Base-by-base conservation (phyloP, 345 rosid species). In the Draba incana region DNA sequence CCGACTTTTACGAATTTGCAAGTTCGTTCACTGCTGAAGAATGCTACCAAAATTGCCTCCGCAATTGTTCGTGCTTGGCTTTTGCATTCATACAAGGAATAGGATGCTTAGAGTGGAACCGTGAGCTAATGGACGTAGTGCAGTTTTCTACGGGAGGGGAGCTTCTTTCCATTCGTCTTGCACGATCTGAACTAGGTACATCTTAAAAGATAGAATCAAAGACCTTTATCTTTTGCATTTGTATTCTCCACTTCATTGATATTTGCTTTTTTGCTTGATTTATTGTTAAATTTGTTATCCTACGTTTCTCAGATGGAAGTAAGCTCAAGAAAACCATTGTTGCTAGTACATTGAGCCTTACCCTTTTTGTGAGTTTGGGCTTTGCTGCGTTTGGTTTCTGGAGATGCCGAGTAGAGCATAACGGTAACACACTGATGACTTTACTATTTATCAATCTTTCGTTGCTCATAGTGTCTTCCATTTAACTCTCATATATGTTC, bases 1-100 rank as follows among this genome's bases (percentile, higher is more conserved):
- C 72, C 27, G 72, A 68, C 53, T 68, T 45, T 35, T 56, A 56
- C 0, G 45, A 57, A 31, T 57, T 20, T 8, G 10, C 1, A 33
- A 8, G 4, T 10, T 15, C 45, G 11, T 10, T 23, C 25, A 4
- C 20, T 35, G 4, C 33, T 15, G 2, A 28, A 41, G 62, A 16
- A 2, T 71, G 75, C 14, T 0, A 33, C 12, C 33, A 50, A 53
- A 27, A 3, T 11, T 71, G 75, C 39, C 43, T 44, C 49, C 16
- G 42, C 8, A 71, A 71, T 10, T 71, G 75, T 24, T 71, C 75
- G 5, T 71, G 75, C 37, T 11, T 16, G 25, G 75, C 75, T 4
- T 68, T 42, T 57, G 2, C 72, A 2, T 54, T 12, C 14, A 31
- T 56, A 1, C 5, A 12, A 0, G 72, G 63, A 10, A 68, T 55